Base-by-base conservation (phyloP, 2,329 filamentous ascomycete genomes). In the Ascochyta koolunga region DNA sequence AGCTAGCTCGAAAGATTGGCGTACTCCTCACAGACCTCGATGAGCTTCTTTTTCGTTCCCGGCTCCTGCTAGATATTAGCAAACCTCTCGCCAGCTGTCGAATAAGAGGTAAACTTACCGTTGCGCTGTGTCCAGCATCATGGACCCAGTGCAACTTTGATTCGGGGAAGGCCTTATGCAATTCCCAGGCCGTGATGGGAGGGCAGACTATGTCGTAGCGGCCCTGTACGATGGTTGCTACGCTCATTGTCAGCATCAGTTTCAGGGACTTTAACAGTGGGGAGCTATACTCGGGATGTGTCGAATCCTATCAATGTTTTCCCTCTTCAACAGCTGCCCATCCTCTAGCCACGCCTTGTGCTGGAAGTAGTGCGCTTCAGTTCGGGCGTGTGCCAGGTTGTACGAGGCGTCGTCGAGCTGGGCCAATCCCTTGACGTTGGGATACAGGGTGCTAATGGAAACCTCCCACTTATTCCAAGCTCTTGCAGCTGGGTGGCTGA, bases 151-250 rank as follows among this genome's bases (percentile, higher is more conserved):
- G 61, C 49, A 76, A 44, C 49, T 59, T 68, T 6, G 71, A 71
- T 49, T 69, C 62, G 4, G 72, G 71, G 48, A 76, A 69, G 5
- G 70, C 71, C 50, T 78, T 71, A 45, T 79, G 75, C 32, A 80
- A 50, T 10, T 76, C 74, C 75, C 76, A 80, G 16, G 75, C 76
- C 16, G 75, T 77, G 50, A 74, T 70, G 3, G 77, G 71, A 5
- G 78, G 76, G 55, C 77, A 79, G 3, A 80, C 74, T 13, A 80
- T 62, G 62, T 80, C 78, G 45, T 79, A 78, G n/a, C 78, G 70
- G 0, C 78, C 78, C 56, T 80, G 77, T 13, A 80, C 69, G 33
- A 80, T 78, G 9, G 69, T 69, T 54, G 68, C 59, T 58, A 37
- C 18, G 10, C 0, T 13, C 33, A 7, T 22, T 32, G 4, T 33